Evolutionary conservation across 179 eudicot species (phyloP).

Genomic region (Camellia oleifera): DNA sequence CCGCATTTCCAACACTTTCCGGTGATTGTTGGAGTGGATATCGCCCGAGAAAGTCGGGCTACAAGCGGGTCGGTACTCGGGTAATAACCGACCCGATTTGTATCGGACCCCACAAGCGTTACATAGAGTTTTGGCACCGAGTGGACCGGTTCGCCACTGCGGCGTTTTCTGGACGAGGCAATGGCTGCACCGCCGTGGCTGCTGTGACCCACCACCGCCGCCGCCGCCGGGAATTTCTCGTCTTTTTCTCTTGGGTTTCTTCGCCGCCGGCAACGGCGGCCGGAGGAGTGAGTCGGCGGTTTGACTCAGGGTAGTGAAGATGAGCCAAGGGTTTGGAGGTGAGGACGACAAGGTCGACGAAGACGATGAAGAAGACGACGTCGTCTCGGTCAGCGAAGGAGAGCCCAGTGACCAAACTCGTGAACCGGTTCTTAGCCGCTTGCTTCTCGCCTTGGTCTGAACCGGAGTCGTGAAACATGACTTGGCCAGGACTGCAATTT

Average conservation of each 20-base stretch:
- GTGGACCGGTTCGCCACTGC: slow-evolving; percentile 49
- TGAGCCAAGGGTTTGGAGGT: neutral
- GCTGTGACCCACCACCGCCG: neutral
- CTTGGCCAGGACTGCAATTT: slow-evolving; percentile 16
- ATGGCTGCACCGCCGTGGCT: slow-evolving; percentile 40
- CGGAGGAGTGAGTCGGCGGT: slow-evolving; percentile 28
- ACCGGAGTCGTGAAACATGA: slow-evolving; percentile 15
- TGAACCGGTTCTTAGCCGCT: slow-evolving; percentile 39
- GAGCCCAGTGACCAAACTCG: slow-evolving; percentile 46
- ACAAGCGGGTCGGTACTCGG: slow-evolving; percentile 51
- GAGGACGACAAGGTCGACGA: slow-evolving; percentile 20
- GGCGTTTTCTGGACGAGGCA: slow-evolving; percentile 53
- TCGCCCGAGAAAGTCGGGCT: slow-evolving; percentile 51
- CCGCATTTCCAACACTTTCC: slow-evolving; percentile 57
- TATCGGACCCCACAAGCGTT: slow-evolving; percentile 52
- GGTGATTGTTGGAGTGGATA: slow-evolving; percentile 44
- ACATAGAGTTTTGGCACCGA: slow-evolving; percentile 44
- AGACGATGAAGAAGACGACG: slow-evolving; percentile 14
- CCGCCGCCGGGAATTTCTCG: neutral
- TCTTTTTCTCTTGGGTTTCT: slow-evolving; percentile 19
- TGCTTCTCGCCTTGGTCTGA: slow-evolving; percentile 51
- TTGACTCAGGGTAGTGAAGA: slow-evolving; percentile 1
- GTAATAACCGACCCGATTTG: slow-evolving; percentile 47
- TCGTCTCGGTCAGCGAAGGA: slow-evolving; percentile 17
- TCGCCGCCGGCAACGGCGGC: slow-evolving; percentile 8